Base-by-base conservation (phyloP, 1,139 yeast genomes). In the Candida sp. region DNA sequence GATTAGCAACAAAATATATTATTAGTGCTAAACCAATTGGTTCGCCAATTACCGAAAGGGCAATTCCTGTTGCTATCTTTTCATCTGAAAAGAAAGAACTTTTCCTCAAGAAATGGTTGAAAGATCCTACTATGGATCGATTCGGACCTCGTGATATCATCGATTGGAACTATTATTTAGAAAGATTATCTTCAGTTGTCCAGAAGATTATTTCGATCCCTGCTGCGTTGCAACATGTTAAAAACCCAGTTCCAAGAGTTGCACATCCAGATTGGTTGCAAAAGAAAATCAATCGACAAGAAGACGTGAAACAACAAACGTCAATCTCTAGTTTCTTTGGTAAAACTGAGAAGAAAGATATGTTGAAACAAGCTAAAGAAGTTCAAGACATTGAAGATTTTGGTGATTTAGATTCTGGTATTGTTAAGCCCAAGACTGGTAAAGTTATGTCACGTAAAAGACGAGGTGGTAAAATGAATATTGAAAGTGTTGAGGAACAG, bases 151-250 rank as follows among this genome's bases (percentile, higher is more conserved):
- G 98, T 55, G 79, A 81, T 32, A 87, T 95, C 40, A 77, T 95
- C 49, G 99, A 95, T 63, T 95, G 99, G 99, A 80, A 71, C 15
- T 95, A 95, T 59, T 95, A 95, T 60, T 76, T 85, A 52, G 97
- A 90, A 55, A 81, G 99, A 56, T 74, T 95, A 36, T 95, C 95
- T 0, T 89, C 97, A 2, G 96, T 91, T 9, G 83, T 95, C 35
- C 97, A 91, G 62, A 95, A 95, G 63, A 89, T 95, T 55, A 89
- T 95, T 51, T 87, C 97, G 0, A 93, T 95, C 54, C 99, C 99
- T 3, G 99, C 99, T 6, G 99, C 98, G 5, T 71, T 91, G 46
- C 99, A 95, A 68, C 81, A 82, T 43, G 81, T 93, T 11, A 67
- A 74, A n/a, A 95, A 95, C 56, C 99, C 99, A 0, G 98, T 95